Evolutionary conservation across 768 basidiomycete species (phyloP).

Genomic region (Leccinum obscurum): DNA sequence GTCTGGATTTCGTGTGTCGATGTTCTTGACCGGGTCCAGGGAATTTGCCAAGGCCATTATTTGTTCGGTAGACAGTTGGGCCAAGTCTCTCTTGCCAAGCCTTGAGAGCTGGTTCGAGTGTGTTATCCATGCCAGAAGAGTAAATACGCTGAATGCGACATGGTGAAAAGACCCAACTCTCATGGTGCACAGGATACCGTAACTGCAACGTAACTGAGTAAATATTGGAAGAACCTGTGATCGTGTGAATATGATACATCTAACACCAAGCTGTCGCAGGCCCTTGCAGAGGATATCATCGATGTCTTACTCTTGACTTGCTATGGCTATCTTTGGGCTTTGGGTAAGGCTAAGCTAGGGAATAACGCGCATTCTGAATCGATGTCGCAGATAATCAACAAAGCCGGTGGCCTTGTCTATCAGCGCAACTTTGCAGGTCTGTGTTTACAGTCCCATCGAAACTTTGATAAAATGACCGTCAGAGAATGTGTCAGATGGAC

Average conservation of each 20-base stretch:
- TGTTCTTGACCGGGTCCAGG: constrained; percentile 64
- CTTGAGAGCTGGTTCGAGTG: constrained; percentile 31
- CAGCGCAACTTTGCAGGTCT: constrained; percentile 88
- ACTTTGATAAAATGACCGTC: constrained; percentile 1
- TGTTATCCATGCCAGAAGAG: constrained; percentile 23
- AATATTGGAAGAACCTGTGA: not conserved
- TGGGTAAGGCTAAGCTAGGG: constrained; percentile 56
- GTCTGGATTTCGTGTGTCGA: constrained; percentile 62
- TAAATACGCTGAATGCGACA: constrained; percentile 11
- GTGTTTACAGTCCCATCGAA: constrained; percentile 18
- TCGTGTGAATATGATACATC: constrained; percentile 13
- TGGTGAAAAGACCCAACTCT: constrained; percentile 10
- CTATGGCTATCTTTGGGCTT: constrained; percentile 77
- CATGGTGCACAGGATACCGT: constrained; percentile 9
- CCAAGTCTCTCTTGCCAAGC: constrained; percentile 39
- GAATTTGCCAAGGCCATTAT: constrained; percentile 50
- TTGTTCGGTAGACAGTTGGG: constrained; percentile 48
- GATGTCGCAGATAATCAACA: constrained; percentile 81
- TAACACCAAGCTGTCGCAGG: not conserved
- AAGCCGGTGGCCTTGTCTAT: constrained; percentile 96
- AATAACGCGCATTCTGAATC: constrained; percentile 4
- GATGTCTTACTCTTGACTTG: constrained; percentile 5
- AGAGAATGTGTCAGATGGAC: constrained; percentile 62
- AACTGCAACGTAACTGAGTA: too few relatives aligned
- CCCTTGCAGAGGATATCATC: not conserved